Base-by-base conservation (phyloP, 2,329 filamentous ascomycete species). In the Coniochaeta sp. region DNA sequence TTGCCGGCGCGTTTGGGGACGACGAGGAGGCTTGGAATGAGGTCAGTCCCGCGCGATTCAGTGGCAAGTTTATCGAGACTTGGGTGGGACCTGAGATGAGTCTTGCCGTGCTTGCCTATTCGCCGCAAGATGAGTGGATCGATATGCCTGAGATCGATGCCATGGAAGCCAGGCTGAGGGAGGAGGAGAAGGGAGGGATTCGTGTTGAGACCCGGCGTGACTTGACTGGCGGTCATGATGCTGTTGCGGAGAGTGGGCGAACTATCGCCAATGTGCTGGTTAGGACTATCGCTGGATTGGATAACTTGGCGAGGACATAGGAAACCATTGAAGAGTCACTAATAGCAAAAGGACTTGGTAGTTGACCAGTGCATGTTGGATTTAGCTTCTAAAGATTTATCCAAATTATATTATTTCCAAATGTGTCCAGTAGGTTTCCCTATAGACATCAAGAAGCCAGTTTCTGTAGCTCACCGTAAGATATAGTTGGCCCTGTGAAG, bases 171-270 rank as follows among this genome's bases (percentile, higher is more conserved):
- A 74, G 75, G 58, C 71, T 89, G 34, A 62, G 33, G 43, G 67
- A 72, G 36, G 71, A 76, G 26, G 71, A 79, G 59, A 76, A 66
- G 59, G 68, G 67, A 63, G 66, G 62, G 62, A 68, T 67, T 62
- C 50, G 62, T 4, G 33, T 79, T 24, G 63, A 72, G 70, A 72
- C 72, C 62, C 79, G 71, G 36, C 76, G 70, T 63, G 78, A 83
- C 65, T 68, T 87, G 58, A 71, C 70, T 9, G 88, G 84, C 5
- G 76, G 76, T 40, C 89, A 91, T 71, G 82, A 90, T 71, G 80
- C 81, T 64, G 75, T 88, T 2, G 89, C 86, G 84, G 69, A 81
- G 68, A 78, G 83, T 61, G 87, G 87, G 17, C 19, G 22, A 24
- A n/a, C 31, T 38, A 12, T 57, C 6, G 55, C 17, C 3, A 22